Evolutionary conservation across 495 filamentous ascomycete genomes (phyloP).

Genomic region (Aspergillus nidulans): DNA sequence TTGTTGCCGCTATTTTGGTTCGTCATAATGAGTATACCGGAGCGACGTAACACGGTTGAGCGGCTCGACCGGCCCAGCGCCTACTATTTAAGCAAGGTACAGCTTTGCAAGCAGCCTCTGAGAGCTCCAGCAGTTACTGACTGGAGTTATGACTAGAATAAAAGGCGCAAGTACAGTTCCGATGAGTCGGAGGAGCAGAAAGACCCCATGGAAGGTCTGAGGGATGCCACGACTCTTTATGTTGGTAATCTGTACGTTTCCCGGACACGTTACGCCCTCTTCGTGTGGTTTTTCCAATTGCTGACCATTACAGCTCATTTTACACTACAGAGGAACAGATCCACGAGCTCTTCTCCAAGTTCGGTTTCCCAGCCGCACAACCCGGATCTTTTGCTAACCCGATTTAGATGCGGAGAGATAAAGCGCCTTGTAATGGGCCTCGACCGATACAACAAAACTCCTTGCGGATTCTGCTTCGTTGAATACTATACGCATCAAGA

Average conservation of each 20-base stretch:
- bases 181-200: conserved; percentile 57
- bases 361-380: conserved; percentile 13
- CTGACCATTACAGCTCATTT: conserved; percentile 72
- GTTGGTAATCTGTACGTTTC: conserved; percentile 86
- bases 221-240: conserved; percentile 89
- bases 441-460: conserved; percentile 93
- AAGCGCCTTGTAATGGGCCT: conserved; percentile 98
- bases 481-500: conserved; percentile 98
- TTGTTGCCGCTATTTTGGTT: background rate
- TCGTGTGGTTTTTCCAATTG: background rate
- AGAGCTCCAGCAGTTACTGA: conserved; percentile 5
- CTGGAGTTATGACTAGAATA: conserved; percentile 48
- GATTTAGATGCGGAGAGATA: conserved; percentile 78
- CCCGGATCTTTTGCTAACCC: conserved; percentile 1
- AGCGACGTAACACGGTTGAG: conserved; percentile 62
- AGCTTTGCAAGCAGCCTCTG: conserved; percentile 18
- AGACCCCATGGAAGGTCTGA: conserved; percentile 65
- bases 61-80: conserved; percentile 84
- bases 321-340: conserved; percentile 99
- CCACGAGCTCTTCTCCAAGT: conserved; percentile 93
- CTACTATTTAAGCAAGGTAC: conserved; percentile 76
- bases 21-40: conserved; percentile 13
- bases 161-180: conserved; percentile 57
- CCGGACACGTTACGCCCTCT: background rate
- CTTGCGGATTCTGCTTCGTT: conserved; percentile 98